Conservation (phyloP, 768 basidiomycete species). For the Mycena amicta region DNA sequence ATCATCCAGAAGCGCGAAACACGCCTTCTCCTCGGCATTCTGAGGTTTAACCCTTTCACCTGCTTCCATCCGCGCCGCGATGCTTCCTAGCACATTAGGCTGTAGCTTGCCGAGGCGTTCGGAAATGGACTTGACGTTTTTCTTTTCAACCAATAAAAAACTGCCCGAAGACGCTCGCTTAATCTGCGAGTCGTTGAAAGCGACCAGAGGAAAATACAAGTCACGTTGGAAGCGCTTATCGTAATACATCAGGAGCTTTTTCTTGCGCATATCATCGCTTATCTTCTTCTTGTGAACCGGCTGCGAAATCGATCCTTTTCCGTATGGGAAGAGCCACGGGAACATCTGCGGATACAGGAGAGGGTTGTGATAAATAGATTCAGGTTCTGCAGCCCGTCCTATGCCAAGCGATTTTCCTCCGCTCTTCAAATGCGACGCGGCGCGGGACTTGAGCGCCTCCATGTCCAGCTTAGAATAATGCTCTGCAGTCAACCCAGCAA, state of each 20-base stretch:
- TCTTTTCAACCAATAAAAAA: not conserved
- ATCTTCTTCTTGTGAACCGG: not conserved
- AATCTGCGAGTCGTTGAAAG: conserved; percentile 31
- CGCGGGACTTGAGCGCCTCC: not conserved
- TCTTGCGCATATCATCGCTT: conserved; percentile 3
- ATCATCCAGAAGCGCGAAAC: conserved; percentile 25
- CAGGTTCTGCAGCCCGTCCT: conserved; percentile 8
- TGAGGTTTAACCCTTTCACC: conserved; percentile 1
- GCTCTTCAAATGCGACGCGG: not conserved
- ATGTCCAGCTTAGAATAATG: conserved; percentile 6
- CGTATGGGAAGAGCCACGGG: conserved; percentile 31
- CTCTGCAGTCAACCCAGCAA: conserved; percentile 30
- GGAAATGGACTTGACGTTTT: not conserved
- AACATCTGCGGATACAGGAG: conserved; percentile 24
- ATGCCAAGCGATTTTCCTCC: not conserved
- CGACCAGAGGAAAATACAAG: conserved; percentile 25
- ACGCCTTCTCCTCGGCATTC: conserved; percentile 15
- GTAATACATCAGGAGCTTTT: conserved; percentile 23
- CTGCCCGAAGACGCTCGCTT: not conserved
- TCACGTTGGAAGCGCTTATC: conserved; percentile 14
- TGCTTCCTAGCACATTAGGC: not conserved
- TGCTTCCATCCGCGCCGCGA: not conserved
- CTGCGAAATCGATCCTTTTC: conserved; percentile 27
- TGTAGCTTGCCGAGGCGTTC: not conserved
- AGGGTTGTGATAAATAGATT: conserved; percentile 23